A percentile compares a stretch with the other conserved stretches of the same genome.
Evolutionary conservation across 371 early-diverging fungal genomes (phyloP).

Genomic region (Chytridium lagenaria): DNA sequence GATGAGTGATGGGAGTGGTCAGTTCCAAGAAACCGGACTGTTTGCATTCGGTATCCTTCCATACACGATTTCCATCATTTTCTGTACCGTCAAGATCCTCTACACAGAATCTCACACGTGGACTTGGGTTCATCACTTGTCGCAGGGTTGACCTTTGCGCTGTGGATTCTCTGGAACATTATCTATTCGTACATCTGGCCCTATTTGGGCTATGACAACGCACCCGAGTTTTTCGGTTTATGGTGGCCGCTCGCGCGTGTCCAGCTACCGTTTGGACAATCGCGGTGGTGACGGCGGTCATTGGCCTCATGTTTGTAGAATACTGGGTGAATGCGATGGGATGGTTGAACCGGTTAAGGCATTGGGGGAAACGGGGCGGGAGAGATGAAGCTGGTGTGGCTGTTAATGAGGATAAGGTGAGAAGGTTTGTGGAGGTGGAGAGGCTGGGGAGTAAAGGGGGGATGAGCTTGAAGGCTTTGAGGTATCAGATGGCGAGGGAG

Average conservation of each 20-base stretch:
- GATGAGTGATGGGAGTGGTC: constrained; percentile 21
- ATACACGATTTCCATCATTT: constrained; percentile 31
- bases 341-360: constrained; percentile 5
- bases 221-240: constrained; percentile 26
- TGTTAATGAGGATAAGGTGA: neutral
- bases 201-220: constrained; percentile 31
- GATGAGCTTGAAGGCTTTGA: neutral
- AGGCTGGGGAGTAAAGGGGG: neutral
- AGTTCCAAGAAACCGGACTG: constrained; percentile 28
- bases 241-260: constrained; percentile 14
- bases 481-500: constrained; percentile 27
- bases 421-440: constrained; percentile 6
- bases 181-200: constrained; percentile 34
- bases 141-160: constrained; percentile 6
- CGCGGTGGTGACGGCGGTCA: constrained; percentile 17
- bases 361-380: constrained; percentile 26
- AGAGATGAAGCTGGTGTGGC: constrained; percentile 6
- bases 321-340: constrained; percentile 21
- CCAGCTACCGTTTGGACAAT: constrained; percentile 34
- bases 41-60: constrained; percentile 31
- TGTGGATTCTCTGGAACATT: constrained; percentile 30
- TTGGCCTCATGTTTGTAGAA: constrained; percentile 31
- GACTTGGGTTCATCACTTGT: constrained; percentile 27
- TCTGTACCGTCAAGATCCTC: constrained; percentile 36
- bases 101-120: constrained; percentile 30